Conservation (phyloP, 148 eudicot genomes). For the Chenopodium formosanum region DNA sequence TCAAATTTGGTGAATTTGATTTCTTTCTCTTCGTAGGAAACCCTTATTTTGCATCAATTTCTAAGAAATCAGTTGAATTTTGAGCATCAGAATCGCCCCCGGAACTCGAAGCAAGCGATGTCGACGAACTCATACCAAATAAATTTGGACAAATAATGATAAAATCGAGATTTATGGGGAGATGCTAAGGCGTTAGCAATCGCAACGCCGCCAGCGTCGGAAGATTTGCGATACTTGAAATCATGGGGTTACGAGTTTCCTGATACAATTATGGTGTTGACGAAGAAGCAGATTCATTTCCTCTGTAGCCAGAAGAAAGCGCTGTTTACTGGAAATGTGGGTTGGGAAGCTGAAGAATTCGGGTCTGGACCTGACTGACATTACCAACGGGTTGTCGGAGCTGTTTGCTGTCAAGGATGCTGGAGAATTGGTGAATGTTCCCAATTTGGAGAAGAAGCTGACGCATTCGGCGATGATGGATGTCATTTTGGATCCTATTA, state of each 20-base stretch:
- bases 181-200: conserved; percentile 59
- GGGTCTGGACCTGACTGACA: conserved; percentile 44
- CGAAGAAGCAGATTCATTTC: conserved; percentile 74
- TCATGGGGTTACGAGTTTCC: conserved; percentile 93
- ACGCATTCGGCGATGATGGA: conserved; percentile 78
- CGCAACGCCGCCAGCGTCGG: conserved; percentile 77
- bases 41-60: conserved; percentile 8
- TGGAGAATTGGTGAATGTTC: conserved; percentile 45
- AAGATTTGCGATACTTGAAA: conserved; percentile 79
- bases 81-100: not conserved
- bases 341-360: conserved; percentile 55
- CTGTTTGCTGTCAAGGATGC: conserved; percentile 73
- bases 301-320: conserved; percentile 79
- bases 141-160: conserved; percentile 39
- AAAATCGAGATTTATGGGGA: conserved; percentile 52
- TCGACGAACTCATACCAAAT: conserved; percentile 45
- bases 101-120: conserved; percentile 35
- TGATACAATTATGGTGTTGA: conserved; percentile 80
- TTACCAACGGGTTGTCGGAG: conserved; percentile 66
- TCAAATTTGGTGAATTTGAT: conserved; percentile 9
- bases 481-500: conserved; percentile 56
- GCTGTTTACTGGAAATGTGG: conserved; percentile 66
- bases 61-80: not conserved
- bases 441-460: conserved; percentile 80
- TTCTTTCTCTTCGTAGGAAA: conserved; percentile 8